These are phyloP conservation scores for Batkoa obscura DNA, from an alignment of 371 early-diverging fungal genomes.

Conservation along the genomic window DNA sequence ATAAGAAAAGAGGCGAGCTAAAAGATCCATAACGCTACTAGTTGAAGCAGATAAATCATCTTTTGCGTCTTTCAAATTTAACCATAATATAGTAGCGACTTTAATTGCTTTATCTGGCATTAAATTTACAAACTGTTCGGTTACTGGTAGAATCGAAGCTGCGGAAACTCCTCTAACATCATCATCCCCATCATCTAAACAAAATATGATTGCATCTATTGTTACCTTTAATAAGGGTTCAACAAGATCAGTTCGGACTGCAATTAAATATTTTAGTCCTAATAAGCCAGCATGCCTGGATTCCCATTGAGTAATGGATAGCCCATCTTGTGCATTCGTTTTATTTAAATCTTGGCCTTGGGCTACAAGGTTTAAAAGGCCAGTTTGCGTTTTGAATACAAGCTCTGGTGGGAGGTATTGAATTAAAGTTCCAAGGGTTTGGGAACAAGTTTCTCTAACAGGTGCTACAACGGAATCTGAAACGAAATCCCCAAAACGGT, in stretches of 20 bases:
- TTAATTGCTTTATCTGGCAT: conserved; percentile 40
- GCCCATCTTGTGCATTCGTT: conserved; percentile 10
- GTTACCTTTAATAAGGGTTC: conserved; percentile 40
- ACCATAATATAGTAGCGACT: conserved; percentile 67
- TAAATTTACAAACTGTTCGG: conserved; percentile 49
- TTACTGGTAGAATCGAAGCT: conserved; percentile 71
- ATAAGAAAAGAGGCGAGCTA: conserved; percentile 59
- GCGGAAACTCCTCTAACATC: conserved; percentile 88
- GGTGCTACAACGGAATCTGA: conserved; percentile 90
- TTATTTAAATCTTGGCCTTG: conserved; percentile 2
- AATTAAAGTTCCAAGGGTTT: conserved; percentile 71
- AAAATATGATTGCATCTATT: conserved; percentile 27
- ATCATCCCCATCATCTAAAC: conserved; percentile 63
- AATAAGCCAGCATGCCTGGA: conserved; percentile 83
- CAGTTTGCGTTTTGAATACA: conserved; percentile 29
- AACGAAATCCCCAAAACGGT: conserved; percentile 92
- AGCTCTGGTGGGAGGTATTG: conserved; percentile 36
- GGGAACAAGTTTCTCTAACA: conserved; percentile 89
- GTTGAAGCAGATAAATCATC: conserved; percentile 89
- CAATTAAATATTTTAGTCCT: conserved; percentile 88
- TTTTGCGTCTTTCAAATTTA: conserved; percentile 53
- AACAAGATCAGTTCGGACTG: conserved; percentile 72
- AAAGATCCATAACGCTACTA: conserved; percentile 79
- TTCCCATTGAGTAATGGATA: conserved; percentile 55
- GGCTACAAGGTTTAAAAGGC: conserved; percentile 15